These are phyloP conservation scores for Harrya chromipes DNA, from an alignment of 768 basidiomycete genomes.

Conservation along the genomic window DNA sequence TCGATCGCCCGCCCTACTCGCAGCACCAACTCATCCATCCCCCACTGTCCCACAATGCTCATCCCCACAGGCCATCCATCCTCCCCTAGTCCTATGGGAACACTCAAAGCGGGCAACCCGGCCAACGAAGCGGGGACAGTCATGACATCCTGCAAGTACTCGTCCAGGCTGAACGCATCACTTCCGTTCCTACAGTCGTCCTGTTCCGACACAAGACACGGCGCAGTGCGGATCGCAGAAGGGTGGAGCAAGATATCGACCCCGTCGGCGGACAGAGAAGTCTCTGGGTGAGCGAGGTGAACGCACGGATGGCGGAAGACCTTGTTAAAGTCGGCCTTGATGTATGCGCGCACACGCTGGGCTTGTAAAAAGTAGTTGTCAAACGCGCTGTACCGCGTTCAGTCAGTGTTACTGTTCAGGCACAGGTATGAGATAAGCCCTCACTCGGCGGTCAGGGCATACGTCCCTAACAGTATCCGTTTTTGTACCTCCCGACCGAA, in stretches of 20 bases:
- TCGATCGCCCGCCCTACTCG: constrained; percentile 51
- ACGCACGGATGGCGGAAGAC: constrained; percentile 63
- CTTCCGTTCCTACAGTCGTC: constrained; percentile 1
- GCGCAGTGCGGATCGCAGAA: constrained; percentile 84
- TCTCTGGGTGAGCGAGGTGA: constrained; percentile 30
- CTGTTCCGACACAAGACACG: constrained; percentile 38
- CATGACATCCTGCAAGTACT: constrained; percentile 88
- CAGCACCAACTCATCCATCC: constrained; percentile 60
- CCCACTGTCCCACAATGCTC: constrained; percentile 88
- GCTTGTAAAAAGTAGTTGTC: constrained; percentile 97
- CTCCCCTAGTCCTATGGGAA: constrained; percentile 51
- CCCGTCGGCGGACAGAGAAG: constrained; percentile 16
- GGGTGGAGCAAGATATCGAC: constrained; percentile 88
- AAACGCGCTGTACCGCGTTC: constrained; percentile 63
- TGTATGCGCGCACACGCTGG: constrained; percentile 66
- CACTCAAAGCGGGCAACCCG: constrained; percentile 77
- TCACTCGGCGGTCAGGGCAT: constrained; percentile 89
- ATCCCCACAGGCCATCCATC: constrained; percentile 83
- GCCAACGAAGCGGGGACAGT: constrained; percentile 92
- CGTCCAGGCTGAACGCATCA: constrained; percentile 36
- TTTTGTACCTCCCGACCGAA: constrained; percentile 87
- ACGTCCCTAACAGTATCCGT: constrained; percentile 85
- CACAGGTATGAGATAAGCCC: constrained; percentile 23
- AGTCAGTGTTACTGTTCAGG: background rate
- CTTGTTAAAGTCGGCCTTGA: constrained; percentile 70